phyloP scores from a whole-genome alignment of 768 basidiomycete genomes.

The Leucogyrophana mollusca region DNA sequence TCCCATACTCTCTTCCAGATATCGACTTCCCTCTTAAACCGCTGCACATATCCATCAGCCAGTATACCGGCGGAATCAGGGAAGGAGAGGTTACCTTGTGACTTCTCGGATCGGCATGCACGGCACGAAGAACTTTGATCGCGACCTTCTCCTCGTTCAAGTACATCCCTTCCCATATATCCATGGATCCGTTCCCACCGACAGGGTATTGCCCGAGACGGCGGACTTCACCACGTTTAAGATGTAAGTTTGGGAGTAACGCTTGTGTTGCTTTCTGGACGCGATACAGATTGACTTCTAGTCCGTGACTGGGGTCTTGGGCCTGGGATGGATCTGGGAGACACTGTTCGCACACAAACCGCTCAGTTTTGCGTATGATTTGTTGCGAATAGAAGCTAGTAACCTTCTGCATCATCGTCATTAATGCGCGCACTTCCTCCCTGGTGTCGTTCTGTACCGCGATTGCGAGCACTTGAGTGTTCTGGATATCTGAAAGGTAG shows the following conservation, averaged over 20 bases:
- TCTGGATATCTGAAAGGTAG: conserved; percentile 43
- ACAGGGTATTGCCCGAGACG: conserved; percentile 49
- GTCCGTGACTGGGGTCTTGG: conserved; percentile 34
- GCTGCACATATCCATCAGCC: conserved; percentile 26
- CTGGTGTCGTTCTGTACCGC: conserved; percentile 31
- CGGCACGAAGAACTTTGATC: conserved; percentile 54
- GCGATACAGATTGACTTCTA: conserved; percentile 48
- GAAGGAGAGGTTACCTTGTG: conserved; percentile 29
- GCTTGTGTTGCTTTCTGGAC: conserved; percentile 47
- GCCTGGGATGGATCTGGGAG: conserved; percentile 20
- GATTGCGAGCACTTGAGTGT: conserved; percentile 35
- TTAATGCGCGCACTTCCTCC: conserved; percentile 38
- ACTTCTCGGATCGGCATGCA: conserved; percentile 46
- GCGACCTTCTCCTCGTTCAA: conserved; percentile 54
- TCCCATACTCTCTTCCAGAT: conserved; percentile 58
- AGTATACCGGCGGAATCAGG: not conserved
- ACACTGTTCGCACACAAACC: conserved; percentile 12
- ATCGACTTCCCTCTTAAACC: conserved; percentile 51
- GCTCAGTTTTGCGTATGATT: no score
- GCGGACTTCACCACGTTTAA: conserved; percentile 51
- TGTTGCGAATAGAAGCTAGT: no score
- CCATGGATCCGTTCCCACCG: conserved; percentile 51
- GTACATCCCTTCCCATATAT: conserved; percentile 56
- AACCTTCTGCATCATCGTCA: conserved; percentile 52
- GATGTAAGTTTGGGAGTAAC: conserved; percentile 49